Conservation (phyloP, 495 filamentous ascomycete species). For the Thermochaetoides thermophila region DNA sequence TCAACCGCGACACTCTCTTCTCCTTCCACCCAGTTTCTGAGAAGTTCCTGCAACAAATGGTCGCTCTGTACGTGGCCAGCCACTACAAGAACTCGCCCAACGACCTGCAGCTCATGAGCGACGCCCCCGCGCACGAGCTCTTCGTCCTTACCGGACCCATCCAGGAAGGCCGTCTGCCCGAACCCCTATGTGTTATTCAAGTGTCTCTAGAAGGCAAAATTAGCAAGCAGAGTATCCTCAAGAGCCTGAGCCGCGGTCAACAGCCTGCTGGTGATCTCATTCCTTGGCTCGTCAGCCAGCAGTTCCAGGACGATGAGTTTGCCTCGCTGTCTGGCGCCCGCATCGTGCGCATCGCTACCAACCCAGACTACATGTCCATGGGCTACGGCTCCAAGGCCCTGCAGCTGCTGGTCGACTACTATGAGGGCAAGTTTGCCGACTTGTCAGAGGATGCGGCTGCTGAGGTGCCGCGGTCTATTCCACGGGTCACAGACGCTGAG, state of each 20-base stretch:
- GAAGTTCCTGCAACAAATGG: slow-evolving; percentile 94
- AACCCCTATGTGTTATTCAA: slow-evolving; percentile 90
- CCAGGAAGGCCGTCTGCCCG: slow-evolving; percentile 67
- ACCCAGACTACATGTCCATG: slow-evolving; percentile 82
- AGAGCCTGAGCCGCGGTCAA: slow-evolving; percentile 74
- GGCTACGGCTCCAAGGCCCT: slow-evolving; percentile 87
- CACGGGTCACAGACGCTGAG: slow-evolving; percentile 73
- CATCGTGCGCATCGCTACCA: slow-evolving; percentile 88
- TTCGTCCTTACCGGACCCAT: slow-evolving; percentile 88
- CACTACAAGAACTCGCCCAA: slow-evolving; percentile 99
- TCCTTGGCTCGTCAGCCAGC: slow-evolving; percentile 94
- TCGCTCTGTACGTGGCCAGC: slow-evolving; percentile 92
- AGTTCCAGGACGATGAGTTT: slow-evolving; percentile 97
- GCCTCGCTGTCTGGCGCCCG: slow-evolving; percentile 84
- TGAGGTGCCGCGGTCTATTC: slow-evolving; percentile 43
- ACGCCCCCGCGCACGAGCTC: slow-evolving; percentile 92
- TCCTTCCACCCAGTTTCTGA: slow-evolving; percentile 96
- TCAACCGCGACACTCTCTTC: slow-evolving; percentile 95
- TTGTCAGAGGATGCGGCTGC: slow-evolving; percentile 47
- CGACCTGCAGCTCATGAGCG: slow-evolving; percentile 93
- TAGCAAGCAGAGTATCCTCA: slow-evolving; percentile 80
- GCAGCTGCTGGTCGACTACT: slow-evolving; percentile 77
- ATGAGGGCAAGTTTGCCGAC: slow-evolving; percentile 81
- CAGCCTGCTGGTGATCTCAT: slow-evolving; percentile 90
- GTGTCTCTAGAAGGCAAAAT: slow-evolving; percentile 91